Base-by-base conservation (phyloP, 2,329 filamentous ascomycete species). In the Xylaria sp. region DNA sequence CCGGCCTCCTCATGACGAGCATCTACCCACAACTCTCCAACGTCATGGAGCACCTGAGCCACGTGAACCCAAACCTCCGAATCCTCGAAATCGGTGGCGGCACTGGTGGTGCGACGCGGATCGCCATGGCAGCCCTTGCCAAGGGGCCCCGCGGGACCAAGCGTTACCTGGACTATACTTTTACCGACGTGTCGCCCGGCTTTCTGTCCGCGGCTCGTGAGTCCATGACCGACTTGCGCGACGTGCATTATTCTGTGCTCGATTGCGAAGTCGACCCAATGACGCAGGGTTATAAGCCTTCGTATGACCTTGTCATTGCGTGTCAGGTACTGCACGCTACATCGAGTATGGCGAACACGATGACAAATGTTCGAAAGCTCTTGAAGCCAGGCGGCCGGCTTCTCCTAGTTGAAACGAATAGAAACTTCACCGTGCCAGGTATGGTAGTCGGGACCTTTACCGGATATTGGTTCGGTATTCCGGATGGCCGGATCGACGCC, bases 331-430 rank as follows among this genome's bases (percentile, higher is more conserved):
- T 63, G 2, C 61, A 62, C 20, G 59, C 61, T 2, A 61, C 59
- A 0, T 1, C 45, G 5, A 62, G 29, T 34, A 63, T 72, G 4
- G 16, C 49, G 0, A 39, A 54, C 1, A 68, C 68, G 1, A 41
- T 72, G 17, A 11, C n/a, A 1, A 61, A 71, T 50, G 60, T 61
- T 26, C 51, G 59, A 1, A 66, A 56, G 13, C 57, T 72, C 4
- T 50, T 72, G 0, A 65, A 61, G 39, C 65, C 68, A 1, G 62
- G 62, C 1, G 70, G 68, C 0, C 62, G 57, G 18, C 57, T 71
- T 1, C 13, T 71, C 7, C 19, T 71, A 6, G 44, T 63, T 2
- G 69, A 71, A 41, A 60, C 55, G 48, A 63, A 52, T 4, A 39
- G 24, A 18, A 42, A 44, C 19, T 9, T 38, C n/a, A 37, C 61